Conservation (phyloP, 164 flowering plant species). For the Chimonanthus salicifolius region DNA sequence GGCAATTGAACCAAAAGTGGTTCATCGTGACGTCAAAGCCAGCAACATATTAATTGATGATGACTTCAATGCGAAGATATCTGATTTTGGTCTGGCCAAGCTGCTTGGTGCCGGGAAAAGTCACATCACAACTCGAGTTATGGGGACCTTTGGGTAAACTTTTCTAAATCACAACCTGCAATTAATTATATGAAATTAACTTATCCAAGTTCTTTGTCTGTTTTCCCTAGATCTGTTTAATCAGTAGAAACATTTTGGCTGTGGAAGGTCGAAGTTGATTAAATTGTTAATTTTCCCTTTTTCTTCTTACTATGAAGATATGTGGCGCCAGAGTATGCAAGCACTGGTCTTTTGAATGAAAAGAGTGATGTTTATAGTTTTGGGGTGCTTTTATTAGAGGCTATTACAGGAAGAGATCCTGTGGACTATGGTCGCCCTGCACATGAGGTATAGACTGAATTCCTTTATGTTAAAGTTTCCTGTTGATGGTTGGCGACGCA, state of each 20-base stretch:
- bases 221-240: not conserved
- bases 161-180: not conserved
- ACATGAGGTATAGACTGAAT: conserved; percentile 46
- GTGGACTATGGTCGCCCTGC: conserved; percentile 71
- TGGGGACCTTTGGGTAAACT: conserved; percentile 92
- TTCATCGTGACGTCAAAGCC: conserved; percentile 86
- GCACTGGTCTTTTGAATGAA: conserved; percentile 77
- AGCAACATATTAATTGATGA: conserved; percentile 88
- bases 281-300: not conserved
- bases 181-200: not conserved
- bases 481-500: not conserved
- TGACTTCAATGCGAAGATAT: conserved; percentile 73
- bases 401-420: conserved; percentile 83
- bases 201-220: not conserved
- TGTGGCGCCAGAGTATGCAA: conserved; percentile 97
- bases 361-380: conserved; percentile 92
- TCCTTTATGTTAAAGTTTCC: not conserved
- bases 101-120: conserved; percentile 81
- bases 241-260: not conserved
- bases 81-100: conserved; percentile 92
- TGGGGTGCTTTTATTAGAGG: conserved; percentile 81
- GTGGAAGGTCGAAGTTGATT: not conserved
- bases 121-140: conserved; percentile 82
- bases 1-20: conserved; percentile 88
- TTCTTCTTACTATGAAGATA: conserved; percentile 36